Evolutionary conservation across 768 basidiomycete species (phyloP).

Genomic region (Hypholoma fasciculare): DNA sequence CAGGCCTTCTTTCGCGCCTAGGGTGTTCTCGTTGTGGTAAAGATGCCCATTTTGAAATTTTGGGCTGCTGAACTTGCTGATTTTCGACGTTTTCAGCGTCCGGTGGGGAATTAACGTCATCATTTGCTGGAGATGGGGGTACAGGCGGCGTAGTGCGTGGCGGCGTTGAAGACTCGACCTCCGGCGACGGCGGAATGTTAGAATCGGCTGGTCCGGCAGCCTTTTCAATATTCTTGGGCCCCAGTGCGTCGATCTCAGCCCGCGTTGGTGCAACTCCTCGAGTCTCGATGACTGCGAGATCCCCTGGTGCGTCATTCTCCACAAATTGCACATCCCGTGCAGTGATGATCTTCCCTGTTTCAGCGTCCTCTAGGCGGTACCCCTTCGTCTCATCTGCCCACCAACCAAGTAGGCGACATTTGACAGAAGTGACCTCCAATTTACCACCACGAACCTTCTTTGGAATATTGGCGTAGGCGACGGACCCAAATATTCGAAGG

Average conservation of each 20-base stretch:
- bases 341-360: slow-evolving; percentile 2
- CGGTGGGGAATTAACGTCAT: neutral
- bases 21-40: slow-evolving; percentile 2
- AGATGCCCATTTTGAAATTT: slow-evolving; percentile 5
- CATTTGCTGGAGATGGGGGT: neutral
- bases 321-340: neutral
- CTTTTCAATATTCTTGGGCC: neutral
- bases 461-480: slow-evolving; percentile 14
- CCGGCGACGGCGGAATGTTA: neutral
- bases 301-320: neutral
- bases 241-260: slow-evolving; percentile 4
- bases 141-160: neutral
- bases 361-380: slow-evolving; percentile 2
- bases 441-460: slow-evolving; percentile 11
- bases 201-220: neutral
- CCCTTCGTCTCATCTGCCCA: slow-evolving; percentile 8
- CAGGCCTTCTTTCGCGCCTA: neutral
- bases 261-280: neutral
- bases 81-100: neutral
- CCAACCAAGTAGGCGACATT: slow-evolving; percentile 6
- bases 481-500: slow-evolving; percentile 23
- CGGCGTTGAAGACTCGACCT: neutral
- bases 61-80: neutral
- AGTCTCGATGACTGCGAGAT: slow-evolving; percentile 1
- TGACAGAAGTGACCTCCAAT: slow-evolving; percentile 4